A percentile compares a stretch with the other conserved stretches of the same genome.
These are phyloP conservation scores for Trichosporon faecale DNA, from an alignment of 1,284 basidiomycete species.

Conservation along the genomic window DNA sequence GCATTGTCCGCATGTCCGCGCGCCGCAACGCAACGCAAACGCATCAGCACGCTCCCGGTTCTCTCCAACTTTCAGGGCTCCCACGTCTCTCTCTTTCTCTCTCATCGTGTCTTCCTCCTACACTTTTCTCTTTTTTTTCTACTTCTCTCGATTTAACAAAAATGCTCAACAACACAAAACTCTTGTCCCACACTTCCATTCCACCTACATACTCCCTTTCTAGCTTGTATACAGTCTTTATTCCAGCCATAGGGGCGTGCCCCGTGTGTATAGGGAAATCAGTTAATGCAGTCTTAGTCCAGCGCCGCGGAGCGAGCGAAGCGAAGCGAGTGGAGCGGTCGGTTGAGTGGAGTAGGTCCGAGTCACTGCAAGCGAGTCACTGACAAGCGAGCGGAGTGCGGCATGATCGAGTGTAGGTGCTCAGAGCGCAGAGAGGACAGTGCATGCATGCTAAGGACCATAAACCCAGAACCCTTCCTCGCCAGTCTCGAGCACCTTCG, in stretches of 20 bases:
- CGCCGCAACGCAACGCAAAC: neutral
- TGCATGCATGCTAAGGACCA: constrained; percentile 9
- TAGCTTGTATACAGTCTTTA: constrained; percentile 9
- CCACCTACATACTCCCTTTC: neutral
- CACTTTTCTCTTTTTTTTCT: neutral
- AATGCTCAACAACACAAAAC: neutral
- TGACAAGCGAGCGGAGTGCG: no score
- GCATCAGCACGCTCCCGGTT: neutral
- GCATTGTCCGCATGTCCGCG: neutral
- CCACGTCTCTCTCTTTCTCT: neutral
- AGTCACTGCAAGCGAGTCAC: neutral
- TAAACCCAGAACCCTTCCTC: constrained; percentile 32
- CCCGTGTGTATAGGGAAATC: constrained; percentile 11
- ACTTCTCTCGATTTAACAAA: neutral
- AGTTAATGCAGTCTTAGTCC: constrained; percentile 7
- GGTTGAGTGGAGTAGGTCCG: neutral
- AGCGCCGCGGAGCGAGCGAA: neutral
- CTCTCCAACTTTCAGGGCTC: neutral
- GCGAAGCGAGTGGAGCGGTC: neutral
- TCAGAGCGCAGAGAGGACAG: no score
- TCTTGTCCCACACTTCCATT: neutral
- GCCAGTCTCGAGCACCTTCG: constrained; percentile 20
- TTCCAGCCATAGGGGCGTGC: constrained; percentile 3
- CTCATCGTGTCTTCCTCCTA: neutral
- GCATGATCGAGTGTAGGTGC: no score